A percentile compares a stretch with the other conserved stretches of the same genome.
These are phyloP conservation scores for Pholiota molesta DNA, from an alignment of 768 basidiomycete species.

Conservation along the genomic window DNA sequence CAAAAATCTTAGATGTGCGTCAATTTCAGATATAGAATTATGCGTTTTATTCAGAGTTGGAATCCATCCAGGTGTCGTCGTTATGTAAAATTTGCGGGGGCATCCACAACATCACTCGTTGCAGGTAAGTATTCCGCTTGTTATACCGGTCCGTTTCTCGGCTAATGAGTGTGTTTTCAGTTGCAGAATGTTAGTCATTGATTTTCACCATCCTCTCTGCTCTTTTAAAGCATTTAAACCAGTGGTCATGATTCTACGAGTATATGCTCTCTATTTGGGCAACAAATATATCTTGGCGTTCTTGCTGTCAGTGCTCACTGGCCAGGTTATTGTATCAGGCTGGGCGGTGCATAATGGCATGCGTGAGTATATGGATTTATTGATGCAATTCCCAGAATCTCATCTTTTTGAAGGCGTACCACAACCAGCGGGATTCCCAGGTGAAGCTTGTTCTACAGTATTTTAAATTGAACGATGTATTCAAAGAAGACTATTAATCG, in stretches of 20 bases:
- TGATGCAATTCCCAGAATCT: neutral
- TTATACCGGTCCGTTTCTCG: neutral
- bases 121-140: constrained; percentile 16
- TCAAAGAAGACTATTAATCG: neutral
- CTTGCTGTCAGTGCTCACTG: constrained; percentile 18
- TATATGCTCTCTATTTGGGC: constrained; percentile 28
- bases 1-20: constrained; percentile 18
- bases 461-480: neutral
- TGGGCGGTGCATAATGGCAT: constrained; percentile 25
- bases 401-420: constrained; percentile 18
- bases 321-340: constrained; percentile 23
- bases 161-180: constrained; percentile 4
- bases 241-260: constrained; percentile 28
- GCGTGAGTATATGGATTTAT: constrained; percentile 16
- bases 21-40: neutral
- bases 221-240: neutral
- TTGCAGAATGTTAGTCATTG: constrained; percentile 20
- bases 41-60: neutral
- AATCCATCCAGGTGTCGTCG: constrained; percentile 20
- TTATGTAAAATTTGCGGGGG: constrained; percentile 27
- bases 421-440: constrained; percentile 23
- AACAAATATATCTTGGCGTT: constrained; percentile 21
- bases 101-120: constrained; percentile 23
- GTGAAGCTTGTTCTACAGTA: constrained; percentile 1
- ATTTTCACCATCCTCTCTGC: neutral